Evolutionary conservation across 2,329 filamentous ascomycete genomes (phyloP), one percentile per base, ranked within the genome.

Genomic region (Venturia asperata): DNA sequence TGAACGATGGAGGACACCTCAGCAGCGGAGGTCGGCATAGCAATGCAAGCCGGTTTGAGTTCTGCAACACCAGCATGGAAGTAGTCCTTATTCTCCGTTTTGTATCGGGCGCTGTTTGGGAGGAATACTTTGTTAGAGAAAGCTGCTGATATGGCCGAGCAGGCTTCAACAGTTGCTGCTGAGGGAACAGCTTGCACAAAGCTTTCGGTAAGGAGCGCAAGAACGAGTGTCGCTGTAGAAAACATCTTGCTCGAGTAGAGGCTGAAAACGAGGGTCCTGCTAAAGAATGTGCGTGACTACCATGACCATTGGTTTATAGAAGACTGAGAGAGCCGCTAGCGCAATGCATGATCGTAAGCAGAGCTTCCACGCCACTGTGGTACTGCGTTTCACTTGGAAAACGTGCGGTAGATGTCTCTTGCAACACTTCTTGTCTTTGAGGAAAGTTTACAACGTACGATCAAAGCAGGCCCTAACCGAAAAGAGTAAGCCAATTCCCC

Each of bases 41-140:
- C 72, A 27, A 76, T 68, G 66, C 77, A 78, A 4, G 75, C 73
- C 41, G 77, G 76, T 21, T 69, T 71, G 4, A 68, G 55, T 19
- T 73, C 71, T 6, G 70, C 68, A 24, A 74, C 69, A 11, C 70
- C 69, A 15, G 68, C 69, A 2, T 73, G 75, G 74, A 74, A 77
- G 69, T 77, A 77, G 37, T 66, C 52, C 19, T 7, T 41, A 30
- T 64, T 64, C 24, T 64, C 62, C 24, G 61, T 39, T 1, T 62
- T 64, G 34, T 64, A 64, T 43, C 5, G 3, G n/a, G 43, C 34
- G 2, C 13, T 27, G 19, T 43, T 30, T 30, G 47, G 42, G 17
- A 37, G 34, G 21, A 56, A 56, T 3, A 63, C 7, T 37, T 65
- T 61, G 19, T 49, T 49, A 13, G 63, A 55, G 34, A 63, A 1